Base-by-base conservation (phyloP, 106 monocot genomes). In the Acanthochlamys bracteata region DNA sequence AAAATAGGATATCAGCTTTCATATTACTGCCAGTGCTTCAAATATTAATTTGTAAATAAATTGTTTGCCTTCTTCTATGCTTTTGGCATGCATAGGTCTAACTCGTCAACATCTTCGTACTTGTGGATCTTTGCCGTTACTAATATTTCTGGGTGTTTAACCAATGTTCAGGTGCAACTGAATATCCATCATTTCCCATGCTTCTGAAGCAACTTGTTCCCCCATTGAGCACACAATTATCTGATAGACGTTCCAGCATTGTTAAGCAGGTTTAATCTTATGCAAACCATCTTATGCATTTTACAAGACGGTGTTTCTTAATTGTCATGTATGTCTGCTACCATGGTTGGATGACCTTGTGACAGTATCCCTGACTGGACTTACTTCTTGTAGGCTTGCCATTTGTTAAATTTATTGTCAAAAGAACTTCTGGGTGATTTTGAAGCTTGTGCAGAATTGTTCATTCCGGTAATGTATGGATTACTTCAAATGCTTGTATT, bases 361-460 rank as follows among this genome's bases (percentile, higher is more conserved):
- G 59, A 4, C 17, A 49, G 49, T 9, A 49, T 49, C 10, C 49
- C 17, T 49, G 12, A 49, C 49, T 33, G 6, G 2, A 39, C 39
- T 71, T 64, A 10, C 11, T 76, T 75, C 66, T 19, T 67, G 10
- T 70, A 99, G 98, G 88, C 83, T 22, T 99, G 98, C 63, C 92
- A 99, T 89, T 71, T 99, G 73, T 53, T 99, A 53, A 73, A 61
- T 75, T 72, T 99, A 39, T 65, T 99, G 49, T 99, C 98, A n/a
- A 99, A 99, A 73, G 98, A 99, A 67, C 83, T 99, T 53, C 59
- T 92, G 55, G 92, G 92, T 10, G 98, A 92, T 25, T 99, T 99
- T 76, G 98, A 99, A 60, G 78, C 91, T 71, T 92, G 84, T 89
- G 92, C 98, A 51, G 98, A 99, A 75, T 66, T 82, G 72, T 92